A percentile compares a stretch with the other conserved stretches of the same genome.
Conservation (phyloP, 441 rosid species). For the Corymbia calophylla region DNA sequence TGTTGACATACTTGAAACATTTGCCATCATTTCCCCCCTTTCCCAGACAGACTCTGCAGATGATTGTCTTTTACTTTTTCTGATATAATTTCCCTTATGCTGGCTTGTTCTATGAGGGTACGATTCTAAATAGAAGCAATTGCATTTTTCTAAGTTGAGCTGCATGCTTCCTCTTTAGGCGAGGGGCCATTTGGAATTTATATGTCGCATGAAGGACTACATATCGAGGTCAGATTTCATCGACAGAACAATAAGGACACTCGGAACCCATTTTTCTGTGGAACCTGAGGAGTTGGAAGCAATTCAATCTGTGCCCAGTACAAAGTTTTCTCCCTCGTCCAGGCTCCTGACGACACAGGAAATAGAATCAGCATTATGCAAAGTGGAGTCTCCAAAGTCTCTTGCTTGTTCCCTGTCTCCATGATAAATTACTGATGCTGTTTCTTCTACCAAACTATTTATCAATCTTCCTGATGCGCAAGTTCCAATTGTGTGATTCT, state of each 20-base stretch:
- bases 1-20: not conserved
- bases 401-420: not conserved
- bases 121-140: not conserved
- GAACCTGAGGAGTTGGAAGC: slow-evolving; percentile 25
- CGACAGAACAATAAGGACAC: slow-evolving; percentile 40
- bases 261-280: slow-evolving; percentile 44
- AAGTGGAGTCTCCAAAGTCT: not conserved
- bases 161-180: slow-evolving; percentile 22
- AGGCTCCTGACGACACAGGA: slow-evolving; percentile 43
- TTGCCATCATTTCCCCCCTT: not conserved
- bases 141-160: not conserved
- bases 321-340: slow-evolving; percentile 24
- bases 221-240: slow-evolving; percentile 49
- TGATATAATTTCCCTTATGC: not conserved
- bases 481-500: not conserved
- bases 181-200: slow-evolving; percentile 58
- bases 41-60: not conserved
- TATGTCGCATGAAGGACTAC: slow-evolving; percentile 61
- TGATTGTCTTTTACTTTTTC: not conserved
- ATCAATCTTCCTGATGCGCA: not conserved
- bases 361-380: slow-evolving; percentile 29
- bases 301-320: slow-evolving; percentile 2
- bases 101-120: not conserved
- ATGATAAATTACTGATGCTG: not conserved
- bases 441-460: not conserved